Base-by-base conservation (phyloP, 108 stramenopile genomes). In the Craspedostauros australis region DNA sequence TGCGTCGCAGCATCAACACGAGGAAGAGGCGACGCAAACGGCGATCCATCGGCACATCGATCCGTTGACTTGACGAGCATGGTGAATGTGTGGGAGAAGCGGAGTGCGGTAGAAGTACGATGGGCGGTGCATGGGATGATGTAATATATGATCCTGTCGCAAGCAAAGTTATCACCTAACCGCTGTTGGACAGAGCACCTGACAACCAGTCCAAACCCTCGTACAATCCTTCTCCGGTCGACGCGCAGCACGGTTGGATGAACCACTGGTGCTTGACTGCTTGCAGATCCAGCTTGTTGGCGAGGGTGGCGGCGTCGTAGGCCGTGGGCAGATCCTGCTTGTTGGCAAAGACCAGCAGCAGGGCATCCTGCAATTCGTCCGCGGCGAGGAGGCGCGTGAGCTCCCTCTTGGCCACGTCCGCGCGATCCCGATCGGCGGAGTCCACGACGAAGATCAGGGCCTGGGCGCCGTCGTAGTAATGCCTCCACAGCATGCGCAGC, bases 401-500 rank as follows among this genome's bases (percentile, higher is more conserved):
- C 70, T 98, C 97, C 42, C 95, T 94, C 42, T 95, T 86, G 48
- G 97, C 97, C 39, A 90, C 84, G 37, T 91, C 94, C 45, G 96
- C 75, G 72, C 97, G 97, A 66, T 98, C 95, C 50, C 88, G 72
- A 59, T 98, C 97, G 64, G 95, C 96, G 22, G 94, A 95, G 70
- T 98, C 97, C 47, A 96, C 96, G 21, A 98, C 95, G 50, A 98
- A 98, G 68, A 98, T 96, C 43, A 98, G 76, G 27, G 94, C 97
- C 75, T 98, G 93, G 25, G 93, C 95, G 80, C 94, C 93, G 61
- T 98, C 91, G 81, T 96, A 98, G 88, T 98, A 98, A 75, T 98
- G 97, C 59, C 97, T 75, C 97, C 97, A 98, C 44, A 98, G 79
- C 29, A 94, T 95, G 30, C 97, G 88, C 73, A 98, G 93, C 81